Conservation (phyloP, 2,329 filamentous ascomycete genomes). For the Fusarium bactridioides region DNA sequence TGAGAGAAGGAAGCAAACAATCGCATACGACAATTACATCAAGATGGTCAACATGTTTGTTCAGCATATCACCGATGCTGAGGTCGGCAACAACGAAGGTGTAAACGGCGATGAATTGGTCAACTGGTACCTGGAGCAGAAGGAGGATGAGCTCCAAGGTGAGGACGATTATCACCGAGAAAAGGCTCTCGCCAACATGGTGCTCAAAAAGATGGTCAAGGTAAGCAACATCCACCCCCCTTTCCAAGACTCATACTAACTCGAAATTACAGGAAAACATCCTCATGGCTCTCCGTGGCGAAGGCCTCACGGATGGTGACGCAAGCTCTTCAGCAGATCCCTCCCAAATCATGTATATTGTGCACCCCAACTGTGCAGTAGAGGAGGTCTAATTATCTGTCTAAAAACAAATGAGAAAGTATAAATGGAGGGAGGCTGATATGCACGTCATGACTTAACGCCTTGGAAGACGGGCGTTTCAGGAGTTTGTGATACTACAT, state of each 20-base stretch:
- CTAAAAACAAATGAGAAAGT: neutral
- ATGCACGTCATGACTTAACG: constrained; percentile 24
- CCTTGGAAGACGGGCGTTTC: constrained; percentile 29
- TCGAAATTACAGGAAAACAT: constrained; percentile 77
- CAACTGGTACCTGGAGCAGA: constrained; percentile 91
- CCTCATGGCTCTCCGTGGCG: constrained; percentile 78
- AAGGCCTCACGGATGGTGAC: constrained; percentile 62
- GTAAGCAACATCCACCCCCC: constrained; percentile 57
- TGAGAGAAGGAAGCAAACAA: constrained; percentile 74
- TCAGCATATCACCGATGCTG: constrained; percentile 82
- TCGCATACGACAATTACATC: constrained; percentile 96
- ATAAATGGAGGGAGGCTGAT: neutral
- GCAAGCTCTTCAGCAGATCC: constrained; percentile 50
- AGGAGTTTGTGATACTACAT: constrained; percentile 30
- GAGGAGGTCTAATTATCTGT: constrained; percentile 63
- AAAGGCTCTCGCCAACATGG: constrained; percentile 77
- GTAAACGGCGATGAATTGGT: constrained; percentile 84
- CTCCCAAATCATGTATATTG: constrained; percentile 73
- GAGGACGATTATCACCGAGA: constrained; percentile 85
- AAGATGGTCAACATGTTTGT: constrained; percentile 88
- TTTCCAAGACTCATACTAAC: constrained; percentile 40
- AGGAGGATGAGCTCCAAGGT: constrained; percentile 80
- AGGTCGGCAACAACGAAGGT: constrained; percentile 78
- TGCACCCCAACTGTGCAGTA: constrained; percentile 93
- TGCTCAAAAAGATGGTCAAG: constrained; percentile 96